Evolutionary conservation across 805 yeast genomes (phyloP), one percentile per base, ranked within the genome.

Genomic region (Jamesozyma spencerorum): DNA sequence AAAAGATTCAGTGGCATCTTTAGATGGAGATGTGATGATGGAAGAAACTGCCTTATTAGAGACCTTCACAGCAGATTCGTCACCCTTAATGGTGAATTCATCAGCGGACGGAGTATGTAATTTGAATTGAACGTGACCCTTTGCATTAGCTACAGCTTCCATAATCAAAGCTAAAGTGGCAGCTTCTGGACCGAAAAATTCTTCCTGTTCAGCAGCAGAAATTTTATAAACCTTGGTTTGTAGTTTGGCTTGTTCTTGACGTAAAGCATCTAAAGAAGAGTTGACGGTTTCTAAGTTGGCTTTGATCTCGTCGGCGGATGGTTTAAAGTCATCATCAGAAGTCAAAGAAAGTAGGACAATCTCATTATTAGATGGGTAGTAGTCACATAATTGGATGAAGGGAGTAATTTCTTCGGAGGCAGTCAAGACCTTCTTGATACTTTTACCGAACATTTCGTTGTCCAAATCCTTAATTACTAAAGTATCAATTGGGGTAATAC

Each of bases 71-170:
- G 79, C 83, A 2, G 65, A 55, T 50, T 76, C 74, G 42, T 75
- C 68, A 48, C 98, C 97, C 54, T 79, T 79, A 36, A 92, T 60
- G 40, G 66, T 66, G 12, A 90, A 68, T 47, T 77, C 69, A 51
- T 81, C 66, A 57, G 30, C 75, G 65, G 61, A 47, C 63, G 68
- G 68, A 20, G 59, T 49, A 46, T 74, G 72, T 36, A 81, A 63
- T 47, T 70, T 72, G 43, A 83, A 66, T 17, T 65, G 68, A 34
- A 70, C 50, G 24, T 59, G 55, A 69, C 57, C 60, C 24, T 53
- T 56, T 18, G 50, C 50, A 6, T 47, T 42, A 17, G 64, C 58
- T 28, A 69, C 62, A 40, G 70, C 74, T 22, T 60, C 55, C 10
- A 53, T 41, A 29, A 60, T 49, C 34, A 62, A 49, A 8, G 44